Base-by-base conservation (phyloP, 1,284 basidiomycete species). In the Boletus chippewaensis region DNA sequence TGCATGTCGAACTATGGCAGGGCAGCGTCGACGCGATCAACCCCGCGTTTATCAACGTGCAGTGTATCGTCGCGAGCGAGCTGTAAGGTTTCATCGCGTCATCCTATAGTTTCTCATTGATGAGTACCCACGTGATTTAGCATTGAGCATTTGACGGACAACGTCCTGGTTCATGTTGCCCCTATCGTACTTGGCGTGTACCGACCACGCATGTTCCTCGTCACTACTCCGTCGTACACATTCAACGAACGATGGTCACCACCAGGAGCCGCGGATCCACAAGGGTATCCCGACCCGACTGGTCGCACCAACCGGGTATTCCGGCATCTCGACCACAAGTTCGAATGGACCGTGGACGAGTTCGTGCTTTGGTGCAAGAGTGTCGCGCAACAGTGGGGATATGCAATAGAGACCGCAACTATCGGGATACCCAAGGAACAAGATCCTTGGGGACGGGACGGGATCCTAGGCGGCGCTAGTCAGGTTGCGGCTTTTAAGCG, bases 211-310 rank as follows among this genome's bases (percentile, higher is more conserved):
- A 62, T 88, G 45, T 73, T 95, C 38, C 76, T 98, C 35, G 68
- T 97, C 57, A 95, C 93, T 0, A 97, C 95, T 0, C 94, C 94
- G 0, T 91, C 88, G 13, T 93, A 88, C 68, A 82, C 78, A 26
- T 98, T 92, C 76, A 97, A 97, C 61, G 77, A 79, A 16, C 86
- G 91, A 40, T 97, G 95, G 72, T 80, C 82, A 2, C 67, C 80
- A 11, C 86, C 85, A 0, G 73, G 74, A 22, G 69, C 57, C 8
- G 61, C 65, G 10, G 70, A 74, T 4, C 75, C 77, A 2, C 67
- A 71, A 13, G 91, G 90, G 0, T 85, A 74, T 62, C 74, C 69
- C 0, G 94, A 96, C 67, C 85, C 87, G 6, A 87, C 84, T 0
- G 68, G 72, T 20, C 83, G 91, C 5, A 94, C 91, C 0, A 70